Evolutionary conservation across 192 early-diverging fungal genomes (phyloP).

Genomic region (Coemansia sp.): DNA sequence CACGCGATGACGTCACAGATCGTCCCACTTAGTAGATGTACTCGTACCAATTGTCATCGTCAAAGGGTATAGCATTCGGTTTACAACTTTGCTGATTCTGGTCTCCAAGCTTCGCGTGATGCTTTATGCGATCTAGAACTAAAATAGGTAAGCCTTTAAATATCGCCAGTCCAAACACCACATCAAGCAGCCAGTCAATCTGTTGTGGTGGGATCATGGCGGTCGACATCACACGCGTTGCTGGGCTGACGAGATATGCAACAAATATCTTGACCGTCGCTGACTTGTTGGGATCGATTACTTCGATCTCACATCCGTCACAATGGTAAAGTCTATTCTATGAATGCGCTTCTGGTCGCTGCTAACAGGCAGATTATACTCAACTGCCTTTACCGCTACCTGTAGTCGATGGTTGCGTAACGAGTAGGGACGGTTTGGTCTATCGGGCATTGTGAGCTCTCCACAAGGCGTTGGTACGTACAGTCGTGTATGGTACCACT

Average conservation of each 20-base stretch:
- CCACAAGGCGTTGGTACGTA: background rate
- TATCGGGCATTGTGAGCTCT: background rate
- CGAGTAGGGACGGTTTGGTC: background rate
- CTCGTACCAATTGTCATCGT: too few species aligned
- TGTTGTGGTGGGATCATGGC: background rate
- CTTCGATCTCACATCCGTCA: background rate
- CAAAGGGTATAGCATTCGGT: too few species aligned
- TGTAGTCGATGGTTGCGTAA: background rate
- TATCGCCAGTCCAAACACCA: too few species aligned
- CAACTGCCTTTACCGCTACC: background rate
- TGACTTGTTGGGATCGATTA: background rate
- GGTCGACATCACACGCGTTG: background rate
- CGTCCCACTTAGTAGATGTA: background rate
- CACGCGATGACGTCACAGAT: background rate
- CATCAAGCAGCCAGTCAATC: too few species aligned
- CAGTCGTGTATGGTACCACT: background rate
- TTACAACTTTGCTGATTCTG: too few species aligned
- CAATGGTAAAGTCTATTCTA: background rate
- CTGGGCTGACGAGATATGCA: background rate
- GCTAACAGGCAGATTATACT: background rate
- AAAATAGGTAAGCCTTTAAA: too few species aligned
- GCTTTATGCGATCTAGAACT: background rate
- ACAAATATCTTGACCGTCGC: background rate
- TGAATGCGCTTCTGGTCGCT: background rate
- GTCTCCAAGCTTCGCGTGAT: too few species aligned